Conservation (phyloP, 768 basidiomycete genomes). For the Leccinum boreale region DNA sequence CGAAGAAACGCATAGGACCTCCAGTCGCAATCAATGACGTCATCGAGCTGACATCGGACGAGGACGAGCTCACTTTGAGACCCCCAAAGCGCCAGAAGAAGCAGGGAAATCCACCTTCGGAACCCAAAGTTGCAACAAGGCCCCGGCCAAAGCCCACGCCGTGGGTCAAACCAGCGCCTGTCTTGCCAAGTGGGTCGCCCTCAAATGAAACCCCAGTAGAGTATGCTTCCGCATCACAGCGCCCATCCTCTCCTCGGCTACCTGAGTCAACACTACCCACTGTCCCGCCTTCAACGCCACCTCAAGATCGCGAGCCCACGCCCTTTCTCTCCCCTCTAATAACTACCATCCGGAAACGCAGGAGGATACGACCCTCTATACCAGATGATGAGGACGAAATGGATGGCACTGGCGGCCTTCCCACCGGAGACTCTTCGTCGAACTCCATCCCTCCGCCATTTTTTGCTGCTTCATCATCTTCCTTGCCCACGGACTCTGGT, state of each 20-base stretch:
- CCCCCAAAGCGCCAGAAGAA: constrained; percentile 30
- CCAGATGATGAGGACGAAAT: constrained; percentile 14
- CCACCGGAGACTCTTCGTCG: background rate
- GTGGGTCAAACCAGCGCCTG: constrained; percentile 14
- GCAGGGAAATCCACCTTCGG: constrained; percentile 26
- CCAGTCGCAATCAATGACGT: constrained; percentile 28
- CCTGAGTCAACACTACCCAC: constrained; percentile 33
- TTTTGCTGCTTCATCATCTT: constrained; percentile 46
- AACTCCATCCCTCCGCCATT: constrained; percentile 40
- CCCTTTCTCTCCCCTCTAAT: constrained; percentile 26
- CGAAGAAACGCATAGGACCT: constrained; percentile 11
- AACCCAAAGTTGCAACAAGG: constrained; percentile 25
- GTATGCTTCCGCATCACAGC: constrained; percentile 31
- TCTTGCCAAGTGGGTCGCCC: constrained; percentile 18
- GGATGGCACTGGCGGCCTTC: constrained; percentile 4
- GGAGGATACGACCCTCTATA: constrained; percentile 12
- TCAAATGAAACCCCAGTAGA: constrained; percentile 5
- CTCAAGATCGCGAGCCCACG: constrained; percentile 20
- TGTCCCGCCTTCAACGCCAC: constrained; percentile 22
- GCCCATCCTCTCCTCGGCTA: constrained; percentile 27
- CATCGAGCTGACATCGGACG: constrained; percentile 46
- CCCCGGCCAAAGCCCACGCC: constrained; percentile 25
- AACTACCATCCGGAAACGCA: constrained; percentile 23
- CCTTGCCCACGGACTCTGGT: constrained; percentile 25
- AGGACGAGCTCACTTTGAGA: constrained; percentile 37